Evolutionary conservation across 75 land plant genomes (phyloP).

Genomic region (Gnetum montanum): DNA sequence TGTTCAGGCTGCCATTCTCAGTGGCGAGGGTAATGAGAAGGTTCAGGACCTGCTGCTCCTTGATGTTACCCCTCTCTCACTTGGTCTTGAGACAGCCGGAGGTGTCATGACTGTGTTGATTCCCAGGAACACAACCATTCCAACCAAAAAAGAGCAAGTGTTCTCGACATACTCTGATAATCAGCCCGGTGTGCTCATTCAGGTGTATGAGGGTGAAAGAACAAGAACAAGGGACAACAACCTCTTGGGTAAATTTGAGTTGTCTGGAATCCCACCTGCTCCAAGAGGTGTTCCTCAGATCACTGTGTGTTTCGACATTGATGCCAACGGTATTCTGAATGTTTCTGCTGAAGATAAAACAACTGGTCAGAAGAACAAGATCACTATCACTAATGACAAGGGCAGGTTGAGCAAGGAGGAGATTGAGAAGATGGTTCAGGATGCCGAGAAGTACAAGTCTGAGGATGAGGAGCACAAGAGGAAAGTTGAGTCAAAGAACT

Average conservation of each 20-base stretch:
- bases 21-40: conserved; percentile 47
- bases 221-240: conserved; percentile 25
- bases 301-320: conserved; percentile 30
- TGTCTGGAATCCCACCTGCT: conserved; percentile 37
- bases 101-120: conserved; percentile 23
- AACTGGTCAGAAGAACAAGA: conserved; percentile 24
- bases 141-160: conserved; percentile 19
- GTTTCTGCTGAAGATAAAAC: conserved; percentile 22
- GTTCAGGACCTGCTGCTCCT: conserved; percentile 33
- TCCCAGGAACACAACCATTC: conserved; percentile 23
- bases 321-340: conserved; percentile 28
- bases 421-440: conserved; percentile 45
- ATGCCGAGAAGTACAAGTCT: conserved; percentile 35
- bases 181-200: conserved; percentile 25
- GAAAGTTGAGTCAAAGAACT: conserved; percentile 34
- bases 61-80: conserved; percentile 28
- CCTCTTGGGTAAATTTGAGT: conserved; percentile 32
- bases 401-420: conserved; percentile 40
- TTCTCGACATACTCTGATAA: conserved; percentile 28
- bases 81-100: conserved; percentile 39
- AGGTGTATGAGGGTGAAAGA: conserved; percentile 22
- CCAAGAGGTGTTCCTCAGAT: conserved; percentile 37
- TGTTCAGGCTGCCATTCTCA: conserved; percentile 30
- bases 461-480: conserved; percentile 41
- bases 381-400: conserved; percentile 43